Percentiles rank a stretch among this genome's conserved stretches.
Conservation (phyloP, 805 yeast genomes). For the Debaryomyces prosopidis region DNA sequence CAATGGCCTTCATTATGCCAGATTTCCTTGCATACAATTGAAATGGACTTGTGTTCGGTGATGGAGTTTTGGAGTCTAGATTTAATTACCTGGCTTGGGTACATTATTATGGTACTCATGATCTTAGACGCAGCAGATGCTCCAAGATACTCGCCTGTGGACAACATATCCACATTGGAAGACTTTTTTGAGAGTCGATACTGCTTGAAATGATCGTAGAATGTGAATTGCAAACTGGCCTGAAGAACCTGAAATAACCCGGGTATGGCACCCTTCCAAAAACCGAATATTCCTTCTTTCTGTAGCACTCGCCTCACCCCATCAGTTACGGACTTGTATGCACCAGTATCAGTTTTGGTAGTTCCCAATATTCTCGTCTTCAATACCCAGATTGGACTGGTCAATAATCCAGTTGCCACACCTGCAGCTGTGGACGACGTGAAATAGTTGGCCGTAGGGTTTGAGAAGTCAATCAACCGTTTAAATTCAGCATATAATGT, state of each 20-base stretch:
- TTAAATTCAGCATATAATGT: constrained; percentile 69
- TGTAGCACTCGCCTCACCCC: constrained; percentile 52
- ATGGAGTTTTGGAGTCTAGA: constrained; percentile 63
- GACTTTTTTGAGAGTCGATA: constrained; percentile 13
- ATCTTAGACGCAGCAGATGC: constrained; percentile 72
- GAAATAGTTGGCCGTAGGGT: constrained; percentile 29
- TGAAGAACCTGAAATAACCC: constrained; percentile 82
- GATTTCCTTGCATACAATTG: constrained; percentile 37
- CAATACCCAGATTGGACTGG: constrained; percentile 95
- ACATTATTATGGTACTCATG: constrained; percentile 63
- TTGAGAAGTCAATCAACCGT: constrained; percentile 7
- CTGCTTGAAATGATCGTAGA: constrained; percentile 76
- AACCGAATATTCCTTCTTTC: constrained; percentile 59
- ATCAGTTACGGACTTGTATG: constrained; percentile 57
- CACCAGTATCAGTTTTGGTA: constrained; percentile 41
- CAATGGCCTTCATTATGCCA: constrained; percentile 51
- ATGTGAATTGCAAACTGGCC: constrained; percentile 83
- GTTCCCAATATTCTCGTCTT: constrained; percentile 84
- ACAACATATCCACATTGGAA: constrained; percentile 21
- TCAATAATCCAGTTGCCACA: constrained; percentile 64
- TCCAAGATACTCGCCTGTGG: constrained; percentile 58
- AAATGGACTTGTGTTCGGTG: constrained; percentile 22
- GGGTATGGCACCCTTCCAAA: constrained; percentile 76
- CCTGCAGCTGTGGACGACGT: constrained; percentile 60
- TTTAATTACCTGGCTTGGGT: constrained; percentile 82